Percentiles rank a stretch among this genome's conserved stretches.
Conservation (phyloP, 2,329 filamentous ascomycete species). For the Calonectria hongkongensis region DNA sequence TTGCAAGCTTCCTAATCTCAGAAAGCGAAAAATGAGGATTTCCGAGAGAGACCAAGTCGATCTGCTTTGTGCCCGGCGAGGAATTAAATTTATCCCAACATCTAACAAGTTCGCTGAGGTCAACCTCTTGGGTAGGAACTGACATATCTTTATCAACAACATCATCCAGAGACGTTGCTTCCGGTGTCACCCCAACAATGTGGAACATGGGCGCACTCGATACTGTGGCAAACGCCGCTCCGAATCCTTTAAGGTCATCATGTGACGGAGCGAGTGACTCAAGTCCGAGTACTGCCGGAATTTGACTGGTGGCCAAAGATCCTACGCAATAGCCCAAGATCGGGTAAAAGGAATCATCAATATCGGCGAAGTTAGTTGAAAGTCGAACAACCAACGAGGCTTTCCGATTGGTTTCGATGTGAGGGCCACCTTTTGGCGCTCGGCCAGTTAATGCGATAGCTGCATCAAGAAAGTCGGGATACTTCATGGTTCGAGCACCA, state of each 20-base stretch:
- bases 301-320: conserved; percentile 37
- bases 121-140: conserved; percentile 20
- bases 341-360: conserved; percentile 48
- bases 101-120: background rate
- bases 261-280: conserved; percentile 32
- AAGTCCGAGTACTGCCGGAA: conserved; percentile 44
- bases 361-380: background rate
- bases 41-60: conserved; percentile 45
- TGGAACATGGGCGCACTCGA: conserved; percentile 51
- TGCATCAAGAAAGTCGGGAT: conserved; percentile 46
- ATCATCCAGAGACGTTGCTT: conserved; percentile 36
- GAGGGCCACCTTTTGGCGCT: conserved; percentile 41
- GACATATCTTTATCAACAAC: background rate
- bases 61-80: background rate
- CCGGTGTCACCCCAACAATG: conserved; percentile 45
- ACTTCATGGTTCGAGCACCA: conserved; percentile 48
- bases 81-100: conserved; percentile 45
- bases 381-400: conserved; percentile 22
- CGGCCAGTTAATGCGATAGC: conserved; percentile 47
- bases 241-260: conserved; percentile 49
- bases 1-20: conserved; percentile 38
- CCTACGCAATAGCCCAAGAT: conserved; percentile 47
- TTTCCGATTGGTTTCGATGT: conserved; percentile 39
- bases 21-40: conserved; percentile 48
- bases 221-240: conserved; percentile 47